Percentiles rank a stretch among this genome's conserved stretches.
Conservation (phyloP, 2,329 filamentous ascomycete genomes). For the Sarocladiaceae sp. region DNA sequence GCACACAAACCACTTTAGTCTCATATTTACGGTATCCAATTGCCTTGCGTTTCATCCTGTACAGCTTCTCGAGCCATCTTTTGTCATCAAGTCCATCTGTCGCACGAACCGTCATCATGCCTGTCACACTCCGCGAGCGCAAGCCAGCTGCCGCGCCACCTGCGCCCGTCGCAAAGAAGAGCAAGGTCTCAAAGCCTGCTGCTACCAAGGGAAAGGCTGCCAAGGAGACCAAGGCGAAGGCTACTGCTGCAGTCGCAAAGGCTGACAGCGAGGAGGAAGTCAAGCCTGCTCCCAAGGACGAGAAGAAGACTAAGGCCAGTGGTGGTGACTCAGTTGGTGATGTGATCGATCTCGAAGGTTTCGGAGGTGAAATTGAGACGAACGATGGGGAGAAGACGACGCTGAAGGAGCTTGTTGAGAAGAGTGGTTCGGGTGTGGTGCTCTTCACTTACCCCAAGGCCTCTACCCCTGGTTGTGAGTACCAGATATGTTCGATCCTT, state of each 20-base stretch:
- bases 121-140: constrained; percentile 57
- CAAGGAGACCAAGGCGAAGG: constrained; percentile 27
- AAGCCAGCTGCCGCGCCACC: constrained; percentile 46
- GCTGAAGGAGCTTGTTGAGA: constrained; percentile 73
- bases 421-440: constrained; percentile 81
- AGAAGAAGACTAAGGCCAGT: constrained; percentile 13
- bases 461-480: constrained; percentile 91
- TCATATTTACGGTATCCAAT: neutral
- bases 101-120: constrained; percentile 34
- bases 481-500: no score
- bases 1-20: neutral
- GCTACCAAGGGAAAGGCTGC: constrained; percentile 33
- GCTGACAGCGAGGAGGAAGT: constrained; percentile 19
- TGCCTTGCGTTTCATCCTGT: neutral
- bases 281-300: constrained; percentile 6
- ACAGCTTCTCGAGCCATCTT: neutral
- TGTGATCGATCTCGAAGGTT: constrained; percentile 51
- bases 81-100: neutral
- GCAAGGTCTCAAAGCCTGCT: constrained; percentile 20
- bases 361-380: constrained; percentile 73
- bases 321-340: constrained; percentile 42
- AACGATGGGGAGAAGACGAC: constrained; percentile 79
- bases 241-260: constrained; percentile 19
- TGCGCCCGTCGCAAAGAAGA: constrained; percentile 39
- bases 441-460: constrained; percentile 96